phyloP scores from a whole-genome alignment of 108 stramenopile species.

The Pseudonitzschia delicatissima region DNA sequence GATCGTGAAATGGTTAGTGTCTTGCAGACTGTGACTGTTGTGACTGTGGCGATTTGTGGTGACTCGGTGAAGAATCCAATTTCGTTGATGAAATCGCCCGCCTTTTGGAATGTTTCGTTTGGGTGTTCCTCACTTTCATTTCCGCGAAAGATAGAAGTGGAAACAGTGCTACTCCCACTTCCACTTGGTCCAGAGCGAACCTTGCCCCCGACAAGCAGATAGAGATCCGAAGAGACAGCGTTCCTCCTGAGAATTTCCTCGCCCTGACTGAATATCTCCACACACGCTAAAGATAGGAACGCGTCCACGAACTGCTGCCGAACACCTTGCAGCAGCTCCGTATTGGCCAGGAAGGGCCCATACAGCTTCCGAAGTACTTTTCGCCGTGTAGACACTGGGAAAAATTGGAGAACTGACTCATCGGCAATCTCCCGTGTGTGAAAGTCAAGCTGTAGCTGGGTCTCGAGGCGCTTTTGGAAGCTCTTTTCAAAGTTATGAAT shows the following conservation, averaged over 20 bases:
- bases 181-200: conserved; percentile 25
- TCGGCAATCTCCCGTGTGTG: conserved; percentile 51
- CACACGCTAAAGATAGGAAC: conserved; percentile 45
- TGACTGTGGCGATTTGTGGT: conserved; percentile 40
- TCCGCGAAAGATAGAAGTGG: neutral
- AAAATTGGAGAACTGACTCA: conserved; percentile 51
- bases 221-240: conserved; percentile 43
- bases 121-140: conserved; percentile 6
- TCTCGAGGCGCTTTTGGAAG: conserved; percentile 29
- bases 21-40: conserved; percentile 42
- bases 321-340: conserved; percentile 38
- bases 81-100: conserved; percentile 33
- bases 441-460: conserved; percentile 46
- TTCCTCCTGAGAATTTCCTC: conserved; percentile 48
- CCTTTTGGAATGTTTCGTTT: neutral
- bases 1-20: conserved; percentile 41
- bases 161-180: neutral
- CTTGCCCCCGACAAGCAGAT: conserved; percentile 52
- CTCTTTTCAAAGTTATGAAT: conserved; percentile 32
- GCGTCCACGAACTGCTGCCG: conserved; percentile 58
- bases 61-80: conserved; percentile 64
- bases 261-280: conserved; percentile 61
- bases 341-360: conserved; percentile 30
- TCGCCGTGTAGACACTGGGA: conserved; percentile 46
- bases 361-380: conserved; percentile 52